Evolutionary conservation across 192 early-diverging fungal species (phyloP).

Genomic region (Podila epicladia): DNA sequence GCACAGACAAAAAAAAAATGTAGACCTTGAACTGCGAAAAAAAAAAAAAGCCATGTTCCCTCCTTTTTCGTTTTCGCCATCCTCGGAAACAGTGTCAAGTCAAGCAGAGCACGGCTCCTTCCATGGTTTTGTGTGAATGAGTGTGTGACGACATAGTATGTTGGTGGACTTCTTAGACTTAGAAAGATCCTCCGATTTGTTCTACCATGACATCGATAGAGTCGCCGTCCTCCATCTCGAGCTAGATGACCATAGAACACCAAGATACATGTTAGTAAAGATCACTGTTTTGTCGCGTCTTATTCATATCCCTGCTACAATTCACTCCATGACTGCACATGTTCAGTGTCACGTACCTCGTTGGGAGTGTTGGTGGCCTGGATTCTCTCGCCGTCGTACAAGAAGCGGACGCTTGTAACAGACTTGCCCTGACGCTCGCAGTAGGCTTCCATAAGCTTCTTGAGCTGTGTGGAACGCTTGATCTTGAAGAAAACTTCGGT

Average conservation of each 20-base stretch:
- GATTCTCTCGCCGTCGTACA: slow-evolving; percentile 91
- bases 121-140: not conserved
- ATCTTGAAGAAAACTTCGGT: slow-evolving; percentile 95
- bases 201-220: slow-evolving; percentile 94
- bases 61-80: too few relatives aligned
- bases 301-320: not conserved
- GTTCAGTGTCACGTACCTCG: slow-evolving; percentile 62
- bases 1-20: too few relatives aligned
- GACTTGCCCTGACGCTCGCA: slow-evolving; percentile 87
- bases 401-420: slow-evolving; percentile 83
- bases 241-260: slow-evolving; percentile 54
- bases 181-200: slow-evolving; percentile 76
- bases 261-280: not conserved
- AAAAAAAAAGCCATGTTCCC: too few relatives aligned
- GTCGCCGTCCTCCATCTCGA: slow-evolving; percentile 96
- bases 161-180: not conserved
- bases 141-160: not conserved
- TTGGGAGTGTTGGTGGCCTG: slow-evolving; percentile 84
- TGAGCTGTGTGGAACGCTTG: slow-evolving; percentile 89
- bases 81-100: too few relatives aligned
- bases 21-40: too few relatives aligned
- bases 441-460: slow-evolving; percentile 96
- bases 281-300: too few relatives aligned
- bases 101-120: not conserved
- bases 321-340: not conserved